Evolutionary conservation across 495 filamentous ascomycete species (phyloP).

Genomic region (Echria macrotheca): DNA sequence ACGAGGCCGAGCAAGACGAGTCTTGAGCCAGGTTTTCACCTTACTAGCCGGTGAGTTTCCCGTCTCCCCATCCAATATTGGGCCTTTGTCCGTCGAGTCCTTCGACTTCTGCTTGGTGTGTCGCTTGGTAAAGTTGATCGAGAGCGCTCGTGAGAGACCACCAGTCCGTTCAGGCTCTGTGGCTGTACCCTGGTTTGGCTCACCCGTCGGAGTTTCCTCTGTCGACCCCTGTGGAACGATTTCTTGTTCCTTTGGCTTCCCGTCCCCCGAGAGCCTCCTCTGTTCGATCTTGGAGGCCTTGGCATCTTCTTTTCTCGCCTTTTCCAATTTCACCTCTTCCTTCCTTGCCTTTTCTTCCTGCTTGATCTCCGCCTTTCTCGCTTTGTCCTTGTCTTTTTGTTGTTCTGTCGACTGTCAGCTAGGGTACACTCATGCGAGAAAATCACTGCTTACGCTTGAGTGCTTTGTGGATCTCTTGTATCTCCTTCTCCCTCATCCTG

Average conservation of each 20-base stretch:
- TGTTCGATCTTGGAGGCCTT: slow-evolving; percentile 46
- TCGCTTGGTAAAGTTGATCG: slow-evolving; percentile 19
- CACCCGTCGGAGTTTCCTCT: slow-evolving; percentile 2
- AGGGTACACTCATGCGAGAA: neutral
- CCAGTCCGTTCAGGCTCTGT: neutral
- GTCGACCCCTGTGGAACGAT: neutral
- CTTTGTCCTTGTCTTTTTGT: slow-evolving; percentile 47
- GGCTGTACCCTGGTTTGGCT: too few species aligned
- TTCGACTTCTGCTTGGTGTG: slow-evolving; percentile 13
- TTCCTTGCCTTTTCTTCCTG: slow-evolving; percentile 44
- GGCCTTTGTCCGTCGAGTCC: slow-evolving; percentile 4
- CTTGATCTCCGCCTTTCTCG: slow-evolving; percentile 46
- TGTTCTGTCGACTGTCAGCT: slow-evolving; percentile 32
- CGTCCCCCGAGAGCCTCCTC: slow-evolving; percentile 40
- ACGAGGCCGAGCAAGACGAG: slow-evolving; percentile 41
- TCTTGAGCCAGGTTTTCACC: slow-evolving; percentile 59
- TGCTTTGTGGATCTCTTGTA: slow-evolving; percentile 37
- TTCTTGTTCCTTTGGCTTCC: slow-evolving; percentile 31
- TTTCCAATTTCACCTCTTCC: slow-evolving; percentile 50
- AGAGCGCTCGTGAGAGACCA: slow-evolving; percentile 14
- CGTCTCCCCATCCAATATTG: neutral
- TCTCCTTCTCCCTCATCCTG: slow-evolving; percentile 41
- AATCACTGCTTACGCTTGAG: slow-evolving; percentile 42
- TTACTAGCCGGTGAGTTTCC: slow-evolving; percentile 29
- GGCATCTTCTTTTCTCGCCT: slow-evolving; percentile 48